A percentile compares a stretch with the other conserved stretches of the same genome.
Evolutionary conservation across 2,329 filamentous ascomycete genomes (phyloP).

Genomic region (Penicillium sp.): DNA sequence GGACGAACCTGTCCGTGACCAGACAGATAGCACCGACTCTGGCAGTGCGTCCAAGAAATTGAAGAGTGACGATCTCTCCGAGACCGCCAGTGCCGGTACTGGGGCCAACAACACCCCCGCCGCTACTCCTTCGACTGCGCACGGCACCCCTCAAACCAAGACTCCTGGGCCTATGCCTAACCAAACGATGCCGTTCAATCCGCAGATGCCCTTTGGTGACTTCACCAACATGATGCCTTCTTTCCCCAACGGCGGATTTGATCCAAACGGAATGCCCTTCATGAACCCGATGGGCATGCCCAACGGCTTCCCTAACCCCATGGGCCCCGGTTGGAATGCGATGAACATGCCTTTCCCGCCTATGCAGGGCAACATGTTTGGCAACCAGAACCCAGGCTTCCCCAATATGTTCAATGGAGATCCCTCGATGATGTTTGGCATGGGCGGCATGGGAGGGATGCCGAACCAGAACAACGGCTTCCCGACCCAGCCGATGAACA

Average conservation of each 20-base stretch:
- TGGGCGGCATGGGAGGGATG: conserved; percentile 27
- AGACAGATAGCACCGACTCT: conserved; percentile 41
- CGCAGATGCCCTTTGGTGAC: conserved; percentile 33
- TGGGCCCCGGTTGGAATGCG: conserved; percentile 36
- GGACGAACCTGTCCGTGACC: conserved; percentile 52
- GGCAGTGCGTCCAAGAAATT: conserved; percentile 38
- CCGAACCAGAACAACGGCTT: conserved; percentile 31
- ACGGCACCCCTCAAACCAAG: conserved; percentile 12
- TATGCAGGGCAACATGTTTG: conserved; percentile 32
- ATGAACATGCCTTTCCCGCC: conserved; percentile 42
- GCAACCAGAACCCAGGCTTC: conserved; percentile 29
- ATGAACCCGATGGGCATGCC: conserved; percentile 39
- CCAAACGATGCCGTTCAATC: conserved; percentile 25
- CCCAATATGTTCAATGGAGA: conserved; percentile 34
- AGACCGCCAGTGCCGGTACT: conserved; percentile 6
- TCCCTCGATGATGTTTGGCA: conserved; percentile 33
- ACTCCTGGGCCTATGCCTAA: conserved; percentile 8
- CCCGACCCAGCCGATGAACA: conserved; percentile 30
- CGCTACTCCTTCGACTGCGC: neutral
- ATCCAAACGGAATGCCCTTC: conserved; percentile 27
- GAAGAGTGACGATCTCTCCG: conserved; percentile 32
- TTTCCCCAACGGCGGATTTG: conserved; percentile 32
- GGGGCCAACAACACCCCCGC: neutral
- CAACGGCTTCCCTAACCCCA: conserved; percentile 28
- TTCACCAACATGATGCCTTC: conserved; percentile 29